A percentile compares a stretch with the other conserved stretches of the same genome.
These are phyloP conservation scores for Brassica carinata DNA, from an alignment of 345 rosid genomes.

Conservation along the genomic window DNA sequence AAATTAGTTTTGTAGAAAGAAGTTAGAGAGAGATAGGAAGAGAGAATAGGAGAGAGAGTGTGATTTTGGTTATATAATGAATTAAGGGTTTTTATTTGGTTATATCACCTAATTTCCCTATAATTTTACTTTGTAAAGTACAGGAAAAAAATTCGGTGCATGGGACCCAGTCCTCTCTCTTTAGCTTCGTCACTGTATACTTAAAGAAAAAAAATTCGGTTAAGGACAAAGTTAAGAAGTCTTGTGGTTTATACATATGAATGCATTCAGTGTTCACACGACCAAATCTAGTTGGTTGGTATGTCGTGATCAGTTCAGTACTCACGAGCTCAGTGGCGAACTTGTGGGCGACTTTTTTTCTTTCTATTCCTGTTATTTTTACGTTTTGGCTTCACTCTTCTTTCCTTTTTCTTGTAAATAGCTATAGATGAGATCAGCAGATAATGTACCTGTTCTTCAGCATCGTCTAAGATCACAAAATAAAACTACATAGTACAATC, in stretches of 20 bases:
- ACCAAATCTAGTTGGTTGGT: constrained; percentile 4
- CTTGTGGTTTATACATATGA: background rate
- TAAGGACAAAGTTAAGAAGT: background rate
- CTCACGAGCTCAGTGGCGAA: constrained; percentile 24
- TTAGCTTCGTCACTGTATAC: background rate
- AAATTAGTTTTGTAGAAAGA: too few relatives aligned
- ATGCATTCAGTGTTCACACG: constrained; percentile 11
- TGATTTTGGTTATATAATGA: too few relatives aligned
- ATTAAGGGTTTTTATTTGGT: too few relatives aligned
- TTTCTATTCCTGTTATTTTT: background rate
- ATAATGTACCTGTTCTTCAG: background rate
- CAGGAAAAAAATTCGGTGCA: background rate
- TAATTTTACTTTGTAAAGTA: too few relatives aligned
- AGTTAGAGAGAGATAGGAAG: too few relatives aligned
- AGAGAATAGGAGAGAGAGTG: too few relatives aligned
- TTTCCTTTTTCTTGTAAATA: background rate
- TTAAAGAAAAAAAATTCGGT: background rate
- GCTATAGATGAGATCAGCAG: background rate
- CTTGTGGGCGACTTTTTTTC: background rate
- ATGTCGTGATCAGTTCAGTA: constrained; percentile 12
- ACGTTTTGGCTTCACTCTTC: constrained; percentile 4
- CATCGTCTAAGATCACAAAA: background rate
- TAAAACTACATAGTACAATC: background rate
- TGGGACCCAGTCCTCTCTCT: background rate
- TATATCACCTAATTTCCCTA: too few relatives aligned